Percentiles rank a stretch among this genome's conserved stretches.
phyloP scores from a whole-genome alignment of 345 rosid genomes.

The Anastatica hierochuntica region DNA sequence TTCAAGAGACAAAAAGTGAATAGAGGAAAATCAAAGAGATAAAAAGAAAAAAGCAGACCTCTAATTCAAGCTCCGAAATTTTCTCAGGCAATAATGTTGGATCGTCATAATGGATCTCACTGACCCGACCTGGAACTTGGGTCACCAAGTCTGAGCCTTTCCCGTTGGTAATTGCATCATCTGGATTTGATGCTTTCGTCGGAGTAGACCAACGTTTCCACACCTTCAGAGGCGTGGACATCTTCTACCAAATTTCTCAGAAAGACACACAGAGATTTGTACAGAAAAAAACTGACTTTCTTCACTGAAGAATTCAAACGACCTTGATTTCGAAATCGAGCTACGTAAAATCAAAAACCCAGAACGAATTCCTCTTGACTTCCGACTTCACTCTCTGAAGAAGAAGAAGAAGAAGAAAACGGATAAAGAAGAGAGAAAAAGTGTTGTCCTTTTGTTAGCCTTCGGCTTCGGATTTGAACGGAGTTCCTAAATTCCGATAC shows the following conservation, averaged over 20 bases:
- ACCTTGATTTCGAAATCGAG: constrained; percentile 5
- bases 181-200: constrained; percentile 30
- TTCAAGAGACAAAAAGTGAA: not conserved
- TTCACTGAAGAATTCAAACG: not conserved
- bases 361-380: constrained; percentile 1
- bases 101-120: constrained; percentile 27
- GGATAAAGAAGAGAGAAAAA: not conserved
- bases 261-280: too few species aligned
- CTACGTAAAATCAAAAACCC: constrained; percentile 10
- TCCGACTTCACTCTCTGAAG: not conserved
- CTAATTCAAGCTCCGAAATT: constrained; percentile 59
- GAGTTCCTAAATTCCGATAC: constrained; percentile 60
- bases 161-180: too few species aligned
- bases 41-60: constrained; percentile 38
- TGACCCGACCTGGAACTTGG: constrained; percentile 32
- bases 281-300: too few species aligned
- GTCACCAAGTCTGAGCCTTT: constrained; percentile 44
- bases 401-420: not conserved
- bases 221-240: constrained; percentile 74
- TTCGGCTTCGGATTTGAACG: constrained; percentile 51
- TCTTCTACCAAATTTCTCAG: constrained; percentile 22
- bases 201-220: constrained; percentile 68
- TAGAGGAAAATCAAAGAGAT: not conserved
- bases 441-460: not conserved
- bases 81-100: constrained; percentile 35